A percentile compares a stretch with the other conserved stretches of the same genome.
These are phyloP conservation scores for Dryas integrifolia DNA, from an alignment of 331 rosid genomes.

Conservation along the genomic window DNA sequence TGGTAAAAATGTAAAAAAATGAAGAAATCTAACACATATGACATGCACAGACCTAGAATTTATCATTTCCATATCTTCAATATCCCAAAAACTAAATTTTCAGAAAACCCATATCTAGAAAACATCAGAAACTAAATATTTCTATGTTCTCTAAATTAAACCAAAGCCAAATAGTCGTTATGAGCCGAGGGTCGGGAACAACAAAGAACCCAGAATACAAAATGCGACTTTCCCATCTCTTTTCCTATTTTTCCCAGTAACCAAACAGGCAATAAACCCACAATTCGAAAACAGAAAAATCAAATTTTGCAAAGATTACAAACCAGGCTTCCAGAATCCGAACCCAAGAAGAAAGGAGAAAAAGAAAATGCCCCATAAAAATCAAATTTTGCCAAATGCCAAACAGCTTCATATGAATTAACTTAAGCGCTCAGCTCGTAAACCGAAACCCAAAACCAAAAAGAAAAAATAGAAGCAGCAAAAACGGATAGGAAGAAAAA, in stretches of 20 bases:
- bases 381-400: slow-evolving; percentile 3
- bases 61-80: not conserved
- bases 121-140: slow-evolving; percentile 8
- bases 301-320: not conserved
- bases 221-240: slow-evolving; percentile 3
- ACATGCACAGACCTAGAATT: slow-evolving; percentile 26
- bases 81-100: not conserved
- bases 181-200: not conserved
- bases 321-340: not conserved
- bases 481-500: not conserved
- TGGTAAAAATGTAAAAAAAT: slow-evolving; percentile 8
- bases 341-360: not conserved
- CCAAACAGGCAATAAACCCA: not conserved
- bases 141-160: slow-evolving; percentile 8
- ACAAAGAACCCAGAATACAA: slow-evolving; percentile 1
- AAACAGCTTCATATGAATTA: not conserved
- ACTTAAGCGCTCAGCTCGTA: not conserved
- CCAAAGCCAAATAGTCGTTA: not conserved
- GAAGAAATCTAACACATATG: not conserved
- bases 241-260: slow-evolving; percentile 2
- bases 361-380: not conserved
- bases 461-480: slow-evolving; percentile 8
- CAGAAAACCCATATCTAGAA: not conserved
- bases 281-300: not conserved
- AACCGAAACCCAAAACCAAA: not conserved